These are phyloP conservation scores for Epichloe amarillans DNA, from an alignment of 2,329 filamentous ascomycete genomes.

Conservation along the genomic window DNA sequence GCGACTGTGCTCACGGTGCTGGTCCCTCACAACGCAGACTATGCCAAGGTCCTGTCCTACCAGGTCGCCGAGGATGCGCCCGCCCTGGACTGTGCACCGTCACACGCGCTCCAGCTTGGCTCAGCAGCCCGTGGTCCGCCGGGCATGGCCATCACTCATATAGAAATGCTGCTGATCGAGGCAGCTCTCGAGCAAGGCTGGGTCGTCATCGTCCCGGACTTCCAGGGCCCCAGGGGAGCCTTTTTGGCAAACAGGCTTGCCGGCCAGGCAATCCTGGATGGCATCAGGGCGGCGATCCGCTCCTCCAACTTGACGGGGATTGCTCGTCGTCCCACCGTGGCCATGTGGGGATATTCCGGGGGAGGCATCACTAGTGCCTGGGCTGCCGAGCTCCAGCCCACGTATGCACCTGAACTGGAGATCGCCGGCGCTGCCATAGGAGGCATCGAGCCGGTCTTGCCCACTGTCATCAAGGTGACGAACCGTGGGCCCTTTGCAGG, in stretches of 20 bases:
- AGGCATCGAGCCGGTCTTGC: constrained; percentile 12
- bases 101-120: constrained; percentile 12
- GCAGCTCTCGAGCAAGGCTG: constrained; percentile 27
- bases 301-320: constrained; percentile 17
- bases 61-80: constrained; percentile 28
- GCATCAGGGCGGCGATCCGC: constrained; percentile 26
- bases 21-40: constrained; percentile 19
- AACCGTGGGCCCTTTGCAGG: constrained; percentile 10
- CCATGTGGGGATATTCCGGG: constrained; percentile 29
- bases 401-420: constrained; percentile 13
- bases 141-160: constrained; percentile 17
- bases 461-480: constrained; percentile 6
- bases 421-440: constrained; percentile 15
- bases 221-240: constrained; percentile 28
- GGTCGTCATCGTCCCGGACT: constrained; percentile 35
- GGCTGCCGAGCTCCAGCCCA: constrained; percentile 14
- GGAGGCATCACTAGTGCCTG: constrained; percentile 11
- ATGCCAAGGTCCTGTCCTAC: constrained; percentile 24
- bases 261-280: constrained; percentile 29
- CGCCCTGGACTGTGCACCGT: constrained; percentile 20
- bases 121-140: constrained; percentile 12
- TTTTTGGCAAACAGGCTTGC: constrained; percentile 27
- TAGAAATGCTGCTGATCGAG: constrained; percentile 12
- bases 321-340: constrained; percentile 18
- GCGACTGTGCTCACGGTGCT: constrained; percentile 26